Evolutionary conservation across 2,329 filamentous ascomycete genomes (phyloP), one percentile per base, ranked within the genome.

Genomic region (Cladophialophora bantiana): DNA sequence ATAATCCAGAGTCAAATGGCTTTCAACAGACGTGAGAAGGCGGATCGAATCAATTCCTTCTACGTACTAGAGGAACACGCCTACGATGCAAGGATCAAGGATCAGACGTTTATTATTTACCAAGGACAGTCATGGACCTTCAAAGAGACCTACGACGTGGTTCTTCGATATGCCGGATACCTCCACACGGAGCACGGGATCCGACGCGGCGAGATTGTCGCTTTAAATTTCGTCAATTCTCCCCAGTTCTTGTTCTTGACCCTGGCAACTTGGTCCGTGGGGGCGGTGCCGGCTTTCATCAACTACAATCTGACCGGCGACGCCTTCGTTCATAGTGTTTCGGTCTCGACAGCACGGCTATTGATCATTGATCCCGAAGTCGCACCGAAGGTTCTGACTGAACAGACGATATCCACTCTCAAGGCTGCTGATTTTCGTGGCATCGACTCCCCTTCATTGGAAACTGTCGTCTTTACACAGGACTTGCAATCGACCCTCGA

Each of bases 281-380:
- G 93, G 10, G 93, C 91, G 0, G 88, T 88, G 63, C 92, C 93
- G 0, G 93, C 93, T 0, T 92, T 94, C 72, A 90, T 96, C 79
- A 96, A 96, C 78, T 94, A 94, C 78, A 89, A 91, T 75, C 81
- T 96, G 55, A 84, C 85, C 0, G 89, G 88, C 12, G 86, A 89
- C 31, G 84, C 92, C 0, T 81, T 97, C 68, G 77, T 86, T 2
- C 93, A 97, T 77, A 94, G 91, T 71, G 82, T 96, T 53, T 85
- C 84, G 70, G 86, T 88, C 1, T 90, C 91, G 1, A 88, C 85
- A 0, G 83, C 91, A 0, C 84, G 84, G 9, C 75, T 96, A 2
- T 80, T 94, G 62, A 26, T 26, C 26, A 26, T 26, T 26, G 26
- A 26, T 26, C 26, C 26, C 3, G 26, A 26, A 26, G 81, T 92